Conservation (phyloP, 345 rosid genomes). For the Citrus cavaleriei region DNA sequence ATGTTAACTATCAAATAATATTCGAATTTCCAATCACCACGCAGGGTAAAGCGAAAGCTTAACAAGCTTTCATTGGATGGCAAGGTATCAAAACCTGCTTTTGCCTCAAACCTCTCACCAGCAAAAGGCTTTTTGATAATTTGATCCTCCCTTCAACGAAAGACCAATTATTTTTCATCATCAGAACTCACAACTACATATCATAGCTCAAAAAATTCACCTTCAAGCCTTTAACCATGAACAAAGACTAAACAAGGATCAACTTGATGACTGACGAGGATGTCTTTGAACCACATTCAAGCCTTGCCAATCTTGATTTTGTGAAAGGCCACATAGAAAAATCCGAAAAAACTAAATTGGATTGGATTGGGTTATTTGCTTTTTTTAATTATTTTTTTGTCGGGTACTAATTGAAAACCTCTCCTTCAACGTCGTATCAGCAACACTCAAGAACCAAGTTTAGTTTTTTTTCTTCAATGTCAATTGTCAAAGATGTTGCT, state of each 20-base stretch:
- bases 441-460: not conserved
- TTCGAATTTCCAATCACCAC: constrained; percentile 21
- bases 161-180: constrained; percentile 20
- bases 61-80: constrained; percentile 31
- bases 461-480: not conserved
- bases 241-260: not conserved
- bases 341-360: not conserved
- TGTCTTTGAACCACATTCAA: too few species aligned
- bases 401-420: not conserved
- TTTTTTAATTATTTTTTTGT: not conserved
- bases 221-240: constrained; percentile 5
- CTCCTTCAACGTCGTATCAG: not conserved
- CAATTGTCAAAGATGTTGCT: constrained; percentile 7
- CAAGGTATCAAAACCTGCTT: constrained; percentile 36
- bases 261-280: not conserved
- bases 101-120: constrained; percentile 30
- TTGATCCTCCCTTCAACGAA: constrained; percentile 36
- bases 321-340: not conserved
- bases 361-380: not conserved
- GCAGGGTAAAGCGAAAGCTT: constrained; percentile 30
- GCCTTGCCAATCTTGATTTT: too few species aligned
- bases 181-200: not conserved
- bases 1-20: constrained; percentile 3
- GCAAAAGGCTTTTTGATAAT: not conserved
- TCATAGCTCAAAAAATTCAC: constrained; percentile 10